Percentiles rank a stretch among this genome's conserved stretches.
Conservation (phyloP, 2,329 filamentous ascomycete species). For the Cercospora berteroae region DNA sequence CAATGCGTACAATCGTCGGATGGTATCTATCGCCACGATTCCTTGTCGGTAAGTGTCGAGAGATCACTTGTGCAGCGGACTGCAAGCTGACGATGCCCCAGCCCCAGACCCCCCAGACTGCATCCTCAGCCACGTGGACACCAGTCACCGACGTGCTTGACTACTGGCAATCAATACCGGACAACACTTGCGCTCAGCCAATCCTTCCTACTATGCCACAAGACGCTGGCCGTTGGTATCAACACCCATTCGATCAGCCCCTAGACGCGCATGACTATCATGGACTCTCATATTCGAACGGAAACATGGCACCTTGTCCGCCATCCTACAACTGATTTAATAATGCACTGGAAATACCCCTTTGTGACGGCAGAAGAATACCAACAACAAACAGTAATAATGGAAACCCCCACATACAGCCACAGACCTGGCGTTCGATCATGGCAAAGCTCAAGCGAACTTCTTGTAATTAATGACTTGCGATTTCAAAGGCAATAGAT, state of each 20-base stretch:
- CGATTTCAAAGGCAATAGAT: background rate
- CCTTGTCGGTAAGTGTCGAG: constrained; percentile 4
- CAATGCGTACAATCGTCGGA: constrained; percentile 10
- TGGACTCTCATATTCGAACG: background rate
- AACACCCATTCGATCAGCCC: constrained; percentile 2
- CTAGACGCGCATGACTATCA: background rate
- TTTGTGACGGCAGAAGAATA: background rate
- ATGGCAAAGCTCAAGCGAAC: background rate
- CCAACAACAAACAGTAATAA: background rate
- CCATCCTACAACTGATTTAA: constrained; percentile 7
- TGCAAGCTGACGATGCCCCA: background rate
- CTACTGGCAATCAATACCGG: constrained; percentile 5
- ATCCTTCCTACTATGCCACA: constrained; percentile 4
- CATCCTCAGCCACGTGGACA: constrained; percentile 7
- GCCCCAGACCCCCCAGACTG: constrained; percentile 9
- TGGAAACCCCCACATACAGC: background rate
- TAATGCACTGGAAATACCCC: background rate
- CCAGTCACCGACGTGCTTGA: background rate
- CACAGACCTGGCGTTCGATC: background rate
- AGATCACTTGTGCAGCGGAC: too few relatives aligned
- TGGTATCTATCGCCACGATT: constrained; percentile 3
- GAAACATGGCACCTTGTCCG: constrained; percentile 3
- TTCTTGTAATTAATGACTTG: constrained; percentile 3
- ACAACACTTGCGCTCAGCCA: constrained; percentile 3
- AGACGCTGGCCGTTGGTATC: constrained; percentile 6